A percentile compares a stretch with the other conserved stretches of the same genome.
Evolutionary conservation across 208 protist genomes (phyloP).

Genomic region (Acanthamoeba castellanii): DNA sequence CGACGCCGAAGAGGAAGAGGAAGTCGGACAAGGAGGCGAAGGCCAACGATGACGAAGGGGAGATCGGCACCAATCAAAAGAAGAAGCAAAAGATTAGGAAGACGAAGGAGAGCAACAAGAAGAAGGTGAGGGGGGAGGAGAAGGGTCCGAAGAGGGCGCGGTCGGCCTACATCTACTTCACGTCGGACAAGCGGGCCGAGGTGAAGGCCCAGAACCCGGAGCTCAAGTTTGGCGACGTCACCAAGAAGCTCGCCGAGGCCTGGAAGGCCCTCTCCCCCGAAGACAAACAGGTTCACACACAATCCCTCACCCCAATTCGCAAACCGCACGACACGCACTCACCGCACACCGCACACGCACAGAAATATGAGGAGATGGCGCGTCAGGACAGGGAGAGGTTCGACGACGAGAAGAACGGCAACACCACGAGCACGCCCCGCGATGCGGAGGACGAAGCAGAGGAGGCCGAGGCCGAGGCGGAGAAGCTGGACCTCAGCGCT

Average conservation of each 20-base stretch:
- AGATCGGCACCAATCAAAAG: not conserved
- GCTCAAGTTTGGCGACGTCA: slow-evolving; percentile 76
- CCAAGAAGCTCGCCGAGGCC: slow-evolving; percentile 66
- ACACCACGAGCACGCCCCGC: too few relatives aligned
- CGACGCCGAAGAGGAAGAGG: not conserved
- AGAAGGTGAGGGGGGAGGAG: not conserved
- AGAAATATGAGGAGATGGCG: slow-evolving; percentile 65
- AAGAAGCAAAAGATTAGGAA: slow-evolving; percentile 69
- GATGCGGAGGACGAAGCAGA: not conserved
- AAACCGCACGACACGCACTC: not conserved
- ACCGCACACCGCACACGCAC: too few relatives aligned
- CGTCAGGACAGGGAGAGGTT: not conserved
- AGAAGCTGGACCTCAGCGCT: not conserved
- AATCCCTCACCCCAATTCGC: not conserved
- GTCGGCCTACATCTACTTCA: slow-evolving; percentile 80
- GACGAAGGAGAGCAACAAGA: slow-evolving; percentile 4
- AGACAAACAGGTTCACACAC: slow-evolving; percentile 49
- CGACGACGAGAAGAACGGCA: not conserved
- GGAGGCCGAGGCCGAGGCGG: not conserved
- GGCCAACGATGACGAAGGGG: not conserved
- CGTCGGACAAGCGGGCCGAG: slow-evolving; percentile 44
- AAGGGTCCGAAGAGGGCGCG: slow-evolving; percentile 68
- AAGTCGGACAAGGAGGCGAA: not conserved
- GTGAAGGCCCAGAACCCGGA: slow-evolving; percentile 76
- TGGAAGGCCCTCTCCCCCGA: slow-evolving; percentile 64